These are phyloP conservation scores for Epicoccum nigrum DNA, from an alignment of 2,329 filamentous ascomycete species.

Conservation along the genomic window DNA sequence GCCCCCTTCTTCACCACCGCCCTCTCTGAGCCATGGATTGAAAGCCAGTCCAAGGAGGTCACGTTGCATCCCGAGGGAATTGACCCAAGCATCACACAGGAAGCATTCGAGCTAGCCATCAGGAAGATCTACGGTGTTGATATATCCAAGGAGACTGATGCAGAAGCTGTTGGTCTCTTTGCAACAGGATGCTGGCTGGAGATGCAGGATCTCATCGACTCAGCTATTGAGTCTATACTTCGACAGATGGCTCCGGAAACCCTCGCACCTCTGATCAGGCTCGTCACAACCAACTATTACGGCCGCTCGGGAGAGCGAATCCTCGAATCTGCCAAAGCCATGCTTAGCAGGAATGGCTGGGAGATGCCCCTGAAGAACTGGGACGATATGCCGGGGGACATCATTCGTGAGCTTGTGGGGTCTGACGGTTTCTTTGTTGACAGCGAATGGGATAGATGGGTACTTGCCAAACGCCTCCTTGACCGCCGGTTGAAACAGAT, in stretches of 20 bases:
- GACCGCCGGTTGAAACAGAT: conserved; percentile 57
- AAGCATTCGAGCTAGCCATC: conserved; percentile 61
- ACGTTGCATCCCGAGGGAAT: conserved; percentile 60
- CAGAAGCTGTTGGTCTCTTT: conserved; percentile 61
- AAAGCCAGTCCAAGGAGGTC: conserved; percentile 60
- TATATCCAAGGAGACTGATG: conserved; percentile 56
- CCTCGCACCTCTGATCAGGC: conserved; percentile 56
- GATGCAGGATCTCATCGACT: conserved; percentile 62
- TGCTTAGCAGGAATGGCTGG: conserved; percentile 64
- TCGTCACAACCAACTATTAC: conserved; percentile 63
- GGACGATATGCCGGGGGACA: conserved; percentile 64
- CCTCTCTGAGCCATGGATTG: conserved; percentile 62
- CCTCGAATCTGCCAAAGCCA: conserved; percentile 62
- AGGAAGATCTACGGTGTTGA: conserved; percentile 61
- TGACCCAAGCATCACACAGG: conserved; percentile 59
- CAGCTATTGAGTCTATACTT: conserved; percentile 60
- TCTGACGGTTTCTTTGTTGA: conserved; percentile 65
- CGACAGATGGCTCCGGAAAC: conserved; percentile 60
- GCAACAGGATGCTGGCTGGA: conserved; percentile 64
- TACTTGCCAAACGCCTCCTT: conserved; percentile 60
- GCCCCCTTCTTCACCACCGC: conserved; percentile 63
- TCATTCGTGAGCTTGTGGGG: conserved; percentile 64
- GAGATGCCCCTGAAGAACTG: conserved; percentile 61
- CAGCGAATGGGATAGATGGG: conserved; percentile 64
- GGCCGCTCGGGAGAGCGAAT: conserved; percentile 61